Evolutionary conservation across 2,329 filamentous ascomycete genomes (phyloP), one percentile per base, ranked within the genome.

Genomic region (Tolypocladium album): DNA sequence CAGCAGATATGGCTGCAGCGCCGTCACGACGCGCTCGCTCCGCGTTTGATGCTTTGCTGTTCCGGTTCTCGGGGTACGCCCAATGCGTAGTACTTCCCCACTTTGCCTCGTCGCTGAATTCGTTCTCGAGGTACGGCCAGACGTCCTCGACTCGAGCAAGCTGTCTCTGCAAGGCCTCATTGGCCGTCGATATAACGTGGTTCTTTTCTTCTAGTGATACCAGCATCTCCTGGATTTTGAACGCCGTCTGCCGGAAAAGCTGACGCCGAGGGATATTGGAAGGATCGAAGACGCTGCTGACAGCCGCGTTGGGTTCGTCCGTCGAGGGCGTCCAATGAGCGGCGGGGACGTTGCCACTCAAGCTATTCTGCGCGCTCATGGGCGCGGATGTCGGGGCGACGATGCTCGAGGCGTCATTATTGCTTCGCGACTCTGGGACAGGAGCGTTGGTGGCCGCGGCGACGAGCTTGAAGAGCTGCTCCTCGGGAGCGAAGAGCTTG

Each of bases 121-220:
- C 94, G 61, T 82, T 80, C 64, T 95, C 88, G 60, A 97, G 84
- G 74, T 92, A 87, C 24, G 91, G 88, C 81, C 89, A 96, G 39
- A 95, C 88, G 66, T 89, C 88, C 70, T 96, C 89, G 69, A 97
- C 86, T 58, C 95, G 90, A 61, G 83, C 78, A 42, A 97, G 81
- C 69, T 97, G 92, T 70, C 89, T 90, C 65, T 90, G 85, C 15
- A 97, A 84, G 55, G 92, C 90, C 66, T 96, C 90, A 68, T 93
- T 94, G 59, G 94, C 93, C 20, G 93, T 95, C 43, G 90, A 88
- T 60, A 97, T 88, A 66, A 99, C 94, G 67, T 97, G 92, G 66
- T 97, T 96, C 76, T 99, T 99, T 76, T 99, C 94, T 70, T 99
- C 94, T 43, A 97, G 82, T 1, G 92, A 93, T 56, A 91, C 85